These are phyloP conservation scores for Vitis hybrid DNA, from an alignment of 177 flowering plant species.

Conservation along the genomic window DNA sequence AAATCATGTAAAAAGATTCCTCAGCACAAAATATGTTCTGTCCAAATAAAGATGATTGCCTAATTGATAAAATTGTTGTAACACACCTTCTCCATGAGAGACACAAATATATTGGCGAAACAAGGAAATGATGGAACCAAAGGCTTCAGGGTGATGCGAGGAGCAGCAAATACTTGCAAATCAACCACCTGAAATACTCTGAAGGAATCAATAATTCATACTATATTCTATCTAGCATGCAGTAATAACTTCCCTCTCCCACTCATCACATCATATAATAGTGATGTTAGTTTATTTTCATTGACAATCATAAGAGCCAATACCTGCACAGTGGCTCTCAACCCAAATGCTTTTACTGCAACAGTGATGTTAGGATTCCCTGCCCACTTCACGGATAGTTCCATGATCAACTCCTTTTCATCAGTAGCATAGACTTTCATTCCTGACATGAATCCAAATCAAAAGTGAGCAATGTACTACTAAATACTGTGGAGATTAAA, in stretches of 20 bases:
- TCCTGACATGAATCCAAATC: slow-evolving; percentile 42
- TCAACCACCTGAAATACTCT: slow-evolving; percentile 71
- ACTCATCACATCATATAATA: neutral
- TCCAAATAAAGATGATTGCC: no score
- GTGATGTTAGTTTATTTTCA: neutral
- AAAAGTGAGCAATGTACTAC: slow-evolving; percentile 1
- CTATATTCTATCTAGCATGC: neutral
- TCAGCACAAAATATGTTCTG: neutral
- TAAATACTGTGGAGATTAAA: neutral
- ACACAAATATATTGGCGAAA: slow-evolving; percentile 79
- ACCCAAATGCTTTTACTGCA: slow-evolving; percentile 81
- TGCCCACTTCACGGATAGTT: slow-evolving; percentile 87
- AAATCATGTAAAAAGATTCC: neutral
- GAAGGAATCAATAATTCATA: slow-evolving; percentile 16
- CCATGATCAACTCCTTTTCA: slow-evolving; percentile 98
- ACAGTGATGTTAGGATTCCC: slow-evolving; percentile 83
- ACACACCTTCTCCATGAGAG: slow-evolving; percentile 94
- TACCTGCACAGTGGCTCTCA: slow-evolving; percentile 91
- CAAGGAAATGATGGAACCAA: slow-evolving; percentile 92
- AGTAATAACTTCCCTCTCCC: neutral
- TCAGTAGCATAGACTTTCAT: slow-evolving; percentile 89
- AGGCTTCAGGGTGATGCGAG: slow-evolving; percentile 96
- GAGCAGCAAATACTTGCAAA: slow-evolving; percentile 89
- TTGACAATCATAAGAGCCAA: neutral
- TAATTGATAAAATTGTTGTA: no score